Conservation (phyloP, 179 eudicot species). For the Amaranthus tricolor region DNA sequence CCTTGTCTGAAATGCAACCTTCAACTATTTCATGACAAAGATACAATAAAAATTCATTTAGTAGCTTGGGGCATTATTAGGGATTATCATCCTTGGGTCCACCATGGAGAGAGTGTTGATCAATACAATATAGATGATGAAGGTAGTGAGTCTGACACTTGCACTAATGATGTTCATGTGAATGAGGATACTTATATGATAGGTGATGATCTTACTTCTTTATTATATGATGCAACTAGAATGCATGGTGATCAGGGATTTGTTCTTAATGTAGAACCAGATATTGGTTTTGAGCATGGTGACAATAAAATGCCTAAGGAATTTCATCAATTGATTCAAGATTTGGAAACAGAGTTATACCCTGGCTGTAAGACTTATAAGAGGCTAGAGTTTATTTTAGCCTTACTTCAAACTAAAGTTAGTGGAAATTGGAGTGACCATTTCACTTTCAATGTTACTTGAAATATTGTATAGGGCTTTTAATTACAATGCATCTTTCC, state of each 20-base stretch:
- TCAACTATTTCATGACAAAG: neutral
- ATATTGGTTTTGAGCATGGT: neutral
- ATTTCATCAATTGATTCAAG: neutral
- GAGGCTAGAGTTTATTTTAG: neutral
- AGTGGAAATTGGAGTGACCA: neutral
- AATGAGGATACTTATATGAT: neutral
- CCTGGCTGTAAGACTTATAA: neutral
- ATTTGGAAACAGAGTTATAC: neutral
- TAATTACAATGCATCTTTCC: slow-evolving; percentile 1
- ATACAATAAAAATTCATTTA: neutral
- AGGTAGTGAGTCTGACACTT: neutral
- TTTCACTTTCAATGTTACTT: neutral
- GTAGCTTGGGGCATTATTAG: neutral
- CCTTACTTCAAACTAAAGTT: neutral
- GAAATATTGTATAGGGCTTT: neutral
- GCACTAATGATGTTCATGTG: neutral
- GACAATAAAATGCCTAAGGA: neutral
- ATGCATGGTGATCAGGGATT: neutral
- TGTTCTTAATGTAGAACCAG: neutral
- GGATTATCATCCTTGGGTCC: slow-evolving; percentile 7
- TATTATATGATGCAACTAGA: neutral
- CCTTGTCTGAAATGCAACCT: neutral
- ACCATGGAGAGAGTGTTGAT: neutral
- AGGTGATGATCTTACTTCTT: neutral
- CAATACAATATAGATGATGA: neutral